Conservation (phyloP, 192 early-diverging fungal genomes). For the Spizellomyces punctatus region DNA sequence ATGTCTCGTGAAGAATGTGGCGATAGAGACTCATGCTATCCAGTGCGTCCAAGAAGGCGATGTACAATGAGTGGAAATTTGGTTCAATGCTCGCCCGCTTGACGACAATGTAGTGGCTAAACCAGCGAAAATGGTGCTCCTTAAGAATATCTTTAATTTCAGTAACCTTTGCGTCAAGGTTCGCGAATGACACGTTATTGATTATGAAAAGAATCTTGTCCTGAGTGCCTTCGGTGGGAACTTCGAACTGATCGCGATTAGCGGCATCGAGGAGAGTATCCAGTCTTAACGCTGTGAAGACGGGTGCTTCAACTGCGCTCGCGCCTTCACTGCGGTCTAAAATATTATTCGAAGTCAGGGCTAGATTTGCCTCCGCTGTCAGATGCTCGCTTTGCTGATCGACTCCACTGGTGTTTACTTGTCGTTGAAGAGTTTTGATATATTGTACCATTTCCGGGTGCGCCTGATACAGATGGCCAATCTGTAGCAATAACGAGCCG, state of each 20-base stretch:
- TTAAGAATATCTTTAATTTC: slow-evolving; percentile 78
- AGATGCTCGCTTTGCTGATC: slow-evolving; percentile 4
- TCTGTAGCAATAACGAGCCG: slow-evolving; percentile 80
- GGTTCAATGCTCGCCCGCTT: slow-evolving; percentile 96
- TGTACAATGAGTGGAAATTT: slow-evolving; percentile 93
- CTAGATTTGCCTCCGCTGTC: slow-evolving; percentile 27
- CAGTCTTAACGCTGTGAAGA: slow-evolving; percentile 67
- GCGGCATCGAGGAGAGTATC: slow-evolving; percentile 52
- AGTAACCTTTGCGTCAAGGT: slow-evolving; percentile 73
- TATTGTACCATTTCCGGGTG: slow-evolving; percentile 73
- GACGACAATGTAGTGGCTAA: slow-evolving; percentile 92
- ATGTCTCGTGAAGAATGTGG: slow-evolving; percentile 88
- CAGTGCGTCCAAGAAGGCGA: slow-evolving; percentile 79
- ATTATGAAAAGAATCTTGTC: slow-evolving; percentile 98
- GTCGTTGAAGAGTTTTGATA: slow-evolving; percentile 55
- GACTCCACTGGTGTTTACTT: slow-evolving; percentile 16
- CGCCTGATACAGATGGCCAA: slow-evolving; percentile 75
- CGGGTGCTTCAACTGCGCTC: slow-evolving; percentile 42
- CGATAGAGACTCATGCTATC: slow-evolving; percentile 65
- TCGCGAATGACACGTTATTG: slow-evolving; percentile 91
- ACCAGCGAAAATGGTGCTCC: slow-evolving; percentile 79
- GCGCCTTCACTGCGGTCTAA: slow-evolving; percentile 9
- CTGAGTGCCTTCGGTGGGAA: slow-evolving; percentile 63
- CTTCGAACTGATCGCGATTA: slow-evolving; percentile 46
- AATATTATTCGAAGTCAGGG: slow-evolving; percentile 3